Conservation (phyloP, 1,284 basidiomycete species). For the Sporisorium reilianum region DNA sequence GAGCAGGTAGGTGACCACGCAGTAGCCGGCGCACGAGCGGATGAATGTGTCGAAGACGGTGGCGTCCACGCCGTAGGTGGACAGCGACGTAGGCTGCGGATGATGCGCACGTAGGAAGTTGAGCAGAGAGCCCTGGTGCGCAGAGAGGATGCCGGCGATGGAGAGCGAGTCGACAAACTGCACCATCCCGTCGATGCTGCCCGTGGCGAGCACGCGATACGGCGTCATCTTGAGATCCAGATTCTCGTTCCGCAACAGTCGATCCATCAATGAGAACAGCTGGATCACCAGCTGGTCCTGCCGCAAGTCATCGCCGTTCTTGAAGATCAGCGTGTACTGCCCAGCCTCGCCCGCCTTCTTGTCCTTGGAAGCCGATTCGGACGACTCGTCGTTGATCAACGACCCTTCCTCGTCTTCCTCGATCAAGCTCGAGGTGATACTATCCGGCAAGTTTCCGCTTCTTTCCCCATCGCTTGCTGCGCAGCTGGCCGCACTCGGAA, state of each 20-base stretch:
- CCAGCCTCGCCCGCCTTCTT: conserved; percentile 14
- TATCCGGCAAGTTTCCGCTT: conserved; percentile 24
- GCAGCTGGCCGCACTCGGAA: not conserved
- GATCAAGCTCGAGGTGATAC: conserved; percentile 38
- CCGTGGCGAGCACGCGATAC: conserved; percentile 94
- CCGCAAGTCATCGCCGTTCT: conserved; percentile 97
- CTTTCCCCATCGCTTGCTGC: conserved; percentile 3
- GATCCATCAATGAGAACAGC: conserved; percentile 96
- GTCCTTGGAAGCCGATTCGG: not conserved
- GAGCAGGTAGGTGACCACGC: conserved; percentile 94
- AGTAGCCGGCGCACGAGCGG: conserved; percentile 96
- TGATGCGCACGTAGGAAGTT: conserved; percentile 87
- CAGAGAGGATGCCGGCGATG: conserved; percentile 88
- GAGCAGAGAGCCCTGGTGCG: conserved; percentile 78
- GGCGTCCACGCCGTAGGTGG: conserved; percentile 91
- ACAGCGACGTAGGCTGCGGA: conserved; percentile 90
- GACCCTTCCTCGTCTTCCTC: conserved; percentile 21
- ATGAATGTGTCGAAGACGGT: conserved; percentile 95
- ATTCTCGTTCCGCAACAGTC: conserved; percentile 91
- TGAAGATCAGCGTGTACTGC: conserved; percentile 91
- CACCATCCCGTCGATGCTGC: conserved; percentile 91
- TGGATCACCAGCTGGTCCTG: conserved; percentile 98
- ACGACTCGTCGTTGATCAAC: conserved; percentile 14
- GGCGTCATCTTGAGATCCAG: conserved; percentile 91
- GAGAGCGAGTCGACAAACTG: conserved; percentile 96